phyloP scores from a whole-genome alignment of 169 alveolate genomes.

The Plasmodium berghei region DNA sequence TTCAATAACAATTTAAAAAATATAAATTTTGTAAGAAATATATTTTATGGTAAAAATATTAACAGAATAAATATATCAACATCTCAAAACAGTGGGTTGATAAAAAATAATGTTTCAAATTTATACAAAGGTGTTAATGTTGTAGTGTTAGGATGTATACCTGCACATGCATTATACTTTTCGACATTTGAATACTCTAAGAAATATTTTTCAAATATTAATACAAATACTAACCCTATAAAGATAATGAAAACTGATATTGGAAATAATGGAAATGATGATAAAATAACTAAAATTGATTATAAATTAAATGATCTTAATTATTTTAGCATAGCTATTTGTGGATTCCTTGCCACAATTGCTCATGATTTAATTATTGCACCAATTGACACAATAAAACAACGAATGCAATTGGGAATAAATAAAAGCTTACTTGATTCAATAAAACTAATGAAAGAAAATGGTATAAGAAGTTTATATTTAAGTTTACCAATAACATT shows the following conservation, averaged over 20 bases:
- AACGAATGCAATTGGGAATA: constrained; percentile 94
- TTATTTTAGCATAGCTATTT: constrained; percentile 85
- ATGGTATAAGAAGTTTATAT: constrained; percentile 93
- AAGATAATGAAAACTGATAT: not conserved
- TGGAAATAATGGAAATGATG: not conserved
- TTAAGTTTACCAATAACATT: constrained; percentile 95
- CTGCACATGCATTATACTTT: constrained; percentile 98
- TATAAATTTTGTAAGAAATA: constrained; percentile 19
- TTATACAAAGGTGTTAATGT: constrained; percentile 94
- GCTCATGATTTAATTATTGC: constrained; percentile 96
- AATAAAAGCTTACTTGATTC: constrained; percentile 75
- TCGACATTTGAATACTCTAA: constrained; percentile 65
- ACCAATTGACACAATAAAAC: constrained; percentile 98
- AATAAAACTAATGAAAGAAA: constrained; percentile 84
- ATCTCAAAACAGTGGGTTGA: constrained; percentile 71
- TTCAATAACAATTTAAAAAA: constrained; percentile 19
- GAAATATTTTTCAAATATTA: constrained; percentile 42
- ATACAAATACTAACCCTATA: constrained; percentile 17
- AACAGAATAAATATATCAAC: constrained; percentile 25
- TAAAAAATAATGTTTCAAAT: constrained; percentile 82
- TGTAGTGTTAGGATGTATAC: constrained; percentile 96
- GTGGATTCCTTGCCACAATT: constrained; percentile 96
- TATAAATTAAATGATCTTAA: constrained; percentile 72
- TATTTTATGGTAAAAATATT: not conserved
- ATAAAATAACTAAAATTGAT: constrained; percentile 16